Evolutionary conservation across 1,139 yeast species (phyloP).

Genomic region (Candida anutae): DNA sequence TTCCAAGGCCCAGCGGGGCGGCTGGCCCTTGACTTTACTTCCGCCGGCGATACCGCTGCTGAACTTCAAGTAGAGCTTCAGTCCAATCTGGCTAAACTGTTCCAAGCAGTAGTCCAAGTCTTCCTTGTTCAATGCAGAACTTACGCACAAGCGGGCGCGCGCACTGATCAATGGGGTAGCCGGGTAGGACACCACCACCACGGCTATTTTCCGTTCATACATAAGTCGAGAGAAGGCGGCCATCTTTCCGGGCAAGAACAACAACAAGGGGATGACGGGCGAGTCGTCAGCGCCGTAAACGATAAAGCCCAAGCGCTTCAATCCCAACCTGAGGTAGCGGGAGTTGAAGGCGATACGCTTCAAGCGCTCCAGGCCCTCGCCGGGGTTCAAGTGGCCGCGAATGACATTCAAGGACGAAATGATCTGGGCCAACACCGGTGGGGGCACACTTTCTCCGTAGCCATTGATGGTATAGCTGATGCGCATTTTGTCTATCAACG

Average conservation of each 20-base stretch:
- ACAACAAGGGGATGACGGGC: constrained; percentile 85
- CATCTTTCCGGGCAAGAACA: constrained; percentile 90
- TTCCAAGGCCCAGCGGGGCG: constrained; percentile 71
- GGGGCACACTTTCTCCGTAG: constrained; percentile 81
- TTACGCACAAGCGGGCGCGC: constrained; percentile 87
- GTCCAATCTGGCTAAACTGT: constrained; percentile 76
- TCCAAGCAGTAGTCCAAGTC: constrained; percentile 79
- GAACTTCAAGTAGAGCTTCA: constrained; percentile 63
- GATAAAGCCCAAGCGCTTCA: constrained; percentile 86
- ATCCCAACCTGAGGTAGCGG: constrained; percentile 82
- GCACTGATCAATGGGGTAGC: constrained; percentile 91
- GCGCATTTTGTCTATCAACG: constrained; percentile 66
- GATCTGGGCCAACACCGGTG: constrained; percentile 88
- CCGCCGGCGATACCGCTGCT: constrained; percentile 75
- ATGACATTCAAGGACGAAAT: constrained; percentile 73
- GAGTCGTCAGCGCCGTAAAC: constrained; percentile 95
- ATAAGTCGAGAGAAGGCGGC: constrained; percentile 83
- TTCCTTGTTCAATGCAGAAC: constrained; percentile 86
- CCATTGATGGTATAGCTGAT: constrained; percentile 64
- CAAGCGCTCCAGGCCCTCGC: constrained; percentile 87
- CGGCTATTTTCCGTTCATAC: constrained; percentile 76
- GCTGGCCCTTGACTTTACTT: constrained; percentile 43
- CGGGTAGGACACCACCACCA: constrained; percentile 95
- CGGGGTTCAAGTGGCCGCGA: constrained; percentile 76
- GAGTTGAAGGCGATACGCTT: constrained; percentile 94